phyloP scores from a whole-genome alignment of 1,284 basidiomycete species.

The Takashimella koratensis region DNA sequence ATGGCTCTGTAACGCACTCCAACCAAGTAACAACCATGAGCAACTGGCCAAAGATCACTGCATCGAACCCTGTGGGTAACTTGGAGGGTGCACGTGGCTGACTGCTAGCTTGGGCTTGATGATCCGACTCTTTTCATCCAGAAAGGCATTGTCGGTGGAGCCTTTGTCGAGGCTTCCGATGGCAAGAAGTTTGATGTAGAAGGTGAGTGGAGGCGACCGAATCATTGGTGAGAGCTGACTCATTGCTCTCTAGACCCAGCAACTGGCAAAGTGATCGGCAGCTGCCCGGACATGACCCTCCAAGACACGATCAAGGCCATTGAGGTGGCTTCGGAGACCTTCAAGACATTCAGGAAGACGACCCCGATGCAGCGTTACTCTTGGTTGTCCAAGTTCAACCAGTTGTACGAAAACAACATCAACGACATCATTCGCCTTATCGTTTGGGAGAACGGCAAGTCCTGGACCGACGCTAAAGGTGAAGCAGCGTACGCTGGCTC shows the following conservation, averaged over 20 bases:
- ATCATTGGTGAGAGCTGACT: too few species aligned
- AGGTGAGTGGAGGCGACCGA: too few species aligned
- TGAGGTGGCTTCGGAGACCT: slow-evolving; percentile 66
- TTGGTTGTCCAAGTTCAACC: too few species aligned
- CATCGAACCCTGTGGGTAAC: slow-evolving; percentile 37
- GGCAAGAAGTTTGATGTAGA: too few species aligned
- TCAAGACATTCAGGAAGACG: slow-evolving; percentile 72
- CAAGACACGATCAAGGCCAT: slow-evolving; percentile 70
- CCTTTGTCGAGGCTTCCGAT: too few species aligned
- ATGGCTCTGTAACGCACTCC: too few species aligned
- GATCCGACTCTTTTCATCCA: slow-evolving; percentile 69
- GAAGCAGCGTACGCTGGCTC: slow-evolving; percentile 76
- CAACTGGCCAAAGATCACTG: slow-evolving; percentile 37
- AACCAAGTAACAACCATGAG: too few species aligned
- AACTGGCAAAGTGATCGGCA: slow-evolving; percentile 67
- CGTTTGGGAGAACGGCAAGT: slow-evolving; percentile 88
- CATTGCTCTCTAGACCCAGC: too few species aligned
- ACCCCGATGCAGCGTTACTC: too few species aligned
- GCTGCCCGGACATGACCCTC: slow-evolving; percentile 80
- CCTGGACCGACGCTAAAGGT: slow-evolving; percentile 71
- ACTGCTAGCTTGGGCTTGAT: slow-evolving; percentile 56
- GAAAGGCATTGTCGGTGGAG: slow-evolving; percentile 71
- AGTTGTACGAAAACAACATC: too few species aligned
- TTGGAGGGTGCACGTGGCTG: too few species aligned
- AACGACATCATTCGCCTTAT: slow-evolving; percentile 80